phyloP scores from a whole-genome alignment of 1,284 basidiomycete species.

The Melampsora larici-populina region DNA sequence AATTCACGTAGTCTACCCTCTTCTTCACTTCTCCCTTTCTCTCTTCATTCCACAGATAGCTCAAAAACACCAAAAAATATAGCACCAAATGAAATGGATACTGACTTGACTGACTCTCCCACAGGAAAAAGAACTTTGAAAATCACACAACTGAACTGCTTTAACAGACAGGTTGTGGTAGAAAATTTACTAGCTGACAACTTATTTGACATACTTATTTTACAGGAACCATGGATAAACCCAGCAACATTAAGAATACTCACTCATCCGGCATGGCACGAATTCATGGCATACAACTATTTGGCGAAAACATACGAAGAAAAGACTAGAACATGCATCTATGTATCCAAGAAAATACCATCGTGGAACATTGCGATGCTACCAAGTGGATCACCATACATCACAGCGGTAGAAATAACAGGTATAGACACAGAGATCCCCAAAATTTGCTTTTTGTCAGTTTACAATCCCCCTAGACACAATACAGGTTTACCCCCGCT shows the following conservation, averaged over 20 bases:
- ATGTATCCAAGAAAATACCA: background rate
- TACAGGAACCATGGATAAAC: constrained; percentile 1
- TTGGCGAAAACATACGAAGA: background rate
- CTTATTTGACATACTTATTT: background rate
- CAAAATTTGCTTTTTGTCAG: background rate
- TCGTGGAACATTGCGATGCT: background rate
- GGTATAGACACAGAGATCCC: background rate
- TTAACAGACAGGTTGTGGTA: background rate
- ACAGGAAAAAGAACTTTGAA: too few species aligned
- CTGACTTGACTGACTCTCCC: too few species aligned
- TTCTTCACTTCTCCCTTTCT: too few species aligned
- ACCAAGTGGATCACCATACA: background rate
- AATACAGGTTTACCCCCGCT: background rate
- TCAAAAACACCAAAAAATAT: too few species aligned
- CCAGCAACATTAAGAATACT: background rate
- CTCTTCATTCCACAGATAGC: too few species aligned
- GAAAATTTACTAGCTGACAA: background rate
- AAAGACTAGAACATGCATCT: background rate
- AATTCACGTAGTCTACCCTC: too few species aligned
- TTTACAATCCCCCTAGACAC: background rate
- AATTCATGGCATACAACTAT: background rate
- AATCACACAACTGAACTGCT: background rate
- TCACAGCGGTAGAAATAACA: background rate
- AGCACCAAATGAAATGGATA: too few species aligned
- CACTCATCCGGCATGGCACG: background rate